Conservation (phyloP, 2,329 filamentous ascomycete species). For the Elsinoe arachidis region DNA sequence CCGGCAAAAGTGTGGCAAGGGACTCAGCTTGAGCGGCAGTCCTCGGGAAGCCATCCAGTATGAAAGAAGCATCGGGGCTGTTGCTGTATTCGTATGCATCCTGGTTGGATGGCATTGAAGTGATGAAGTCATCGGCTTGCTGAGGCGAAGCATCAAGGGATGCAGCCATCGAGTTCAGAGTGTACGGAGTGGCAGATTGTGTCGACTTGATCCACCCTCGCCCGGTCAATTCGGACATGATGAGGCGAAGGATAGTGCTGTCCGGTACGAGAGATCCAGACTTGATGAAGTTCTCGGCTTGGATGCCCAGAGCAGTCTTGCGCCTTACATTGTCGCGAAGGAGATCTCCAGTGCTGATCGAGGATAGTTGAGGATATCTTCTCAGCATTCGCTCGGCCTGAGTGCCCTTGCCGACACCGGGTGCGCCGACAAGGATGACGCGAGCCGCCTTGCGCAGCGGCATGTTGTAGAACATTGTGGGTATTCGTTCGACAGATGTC, state of each 20-base stretch:
- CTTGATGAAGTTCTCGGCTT: constrained; percentile 83
- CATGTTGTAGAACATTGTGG: constrained; percentile 21
- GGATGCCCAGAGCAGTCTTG: constrained; percentile 76
- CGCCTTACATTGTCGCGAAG: constrained; percentile 87
- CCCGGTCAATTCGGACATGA: constrained; percentile 76
- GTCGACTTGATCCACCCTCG: constrained; percentile 60
- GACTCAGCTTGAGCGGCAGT: constrained; percentile 70
- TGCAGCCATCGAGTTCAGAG: constrained; percentile 33
- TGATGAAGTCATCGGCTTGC: constrained; percentile 34
- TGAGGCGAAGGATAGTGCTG: constrained; percentile 81
- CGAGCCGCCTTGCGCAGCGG: constrained; percentile 65
- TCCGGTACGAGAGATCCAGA: constrained; percentile 85
- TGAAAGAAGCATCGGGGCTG: constrained; percentile 73
- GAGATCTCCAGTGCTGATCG: constrained; percentile 89
- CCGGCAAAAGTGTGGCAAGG: constrained; percentile 75
- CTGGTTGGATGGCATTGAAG: constrained; percentile 25
- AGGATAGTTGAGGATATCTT: constrained; percentile 78
- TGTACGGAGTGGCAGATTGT: constrained; percentile 35
- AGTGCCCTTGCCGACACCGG: constrained; percentile 95
- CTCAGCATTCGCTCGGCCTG: constrained; percentile 82
- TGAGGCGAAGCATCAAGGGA: constrained; percentile 6
- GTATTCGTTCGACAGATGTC: no score
- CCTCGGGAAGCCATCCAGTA: constrained; percentile 92
- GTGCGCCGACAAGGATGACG: constrained; percentile 88
- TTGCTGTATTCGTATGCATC: constrained; percentile 47